phyloP scores from a whole-genome alignment of 129 eudicot species.

The Rutidosis leptorrhynchoides region DNA sequence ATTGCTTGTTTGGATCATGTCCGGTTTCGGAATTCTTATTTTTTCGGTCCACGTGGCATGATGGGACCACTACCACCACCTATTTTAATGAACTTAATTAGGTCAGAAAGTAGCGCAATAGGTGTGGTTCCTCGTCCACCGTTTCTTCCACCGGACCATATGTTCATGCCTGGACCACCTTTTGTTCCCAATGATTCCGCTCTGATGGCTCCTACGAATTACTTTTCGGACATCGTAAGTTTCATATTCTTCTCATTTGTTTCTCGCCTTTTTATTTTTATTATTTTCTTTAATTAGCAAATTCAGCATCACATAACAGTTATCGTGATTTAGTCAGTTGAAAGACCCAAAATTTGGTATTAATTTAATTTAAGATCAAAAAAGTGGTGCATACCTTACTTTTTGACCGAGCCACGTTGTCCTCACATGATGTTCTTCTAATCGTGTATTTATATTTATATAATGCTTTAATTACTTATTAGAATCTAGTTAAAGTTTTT shows the following conservation, averaged over 20 bases:
- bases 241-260: neutral
- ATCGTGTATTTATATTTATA: no score
- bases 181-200: constrained; percentile 20
- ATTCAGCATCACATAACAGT: neutral
- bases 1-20: constrained; percentile 50
- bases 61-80: constrained; percentile 37
- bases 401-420: neutral
- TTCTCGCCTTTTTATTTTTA: neutral
- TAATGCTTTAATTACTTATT: neutral
- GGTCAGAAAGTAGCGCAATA: constrained; percentile 38
- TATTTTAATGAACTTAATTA: constrained; percentile 33
- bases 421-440: neutral
- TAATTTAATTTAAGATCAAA: neutral
- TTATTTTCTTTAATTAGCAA: neutral
- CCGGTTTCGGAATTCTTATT: constrained; percentile 38
- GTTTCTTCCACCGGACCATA: constrained; percentile 32
- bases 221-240: constrained; percentile 19
- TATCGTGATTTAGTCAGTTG: neutral
- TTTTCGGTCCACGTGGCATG: constrained; percentile 30
- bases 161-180: constrained; percentile 32
- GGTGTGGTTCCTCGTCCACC: constrained; percentile 36
- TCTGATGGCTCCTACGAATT: constrained; percentile 2
- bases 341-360: neutral
- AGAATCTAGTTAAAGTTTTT: neutral
- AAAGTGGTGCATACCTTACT: neutral